Conservation (phyloP, 495 filamentous ascomycete genomes). For the Staphylotrichum longicolle region DNA sequence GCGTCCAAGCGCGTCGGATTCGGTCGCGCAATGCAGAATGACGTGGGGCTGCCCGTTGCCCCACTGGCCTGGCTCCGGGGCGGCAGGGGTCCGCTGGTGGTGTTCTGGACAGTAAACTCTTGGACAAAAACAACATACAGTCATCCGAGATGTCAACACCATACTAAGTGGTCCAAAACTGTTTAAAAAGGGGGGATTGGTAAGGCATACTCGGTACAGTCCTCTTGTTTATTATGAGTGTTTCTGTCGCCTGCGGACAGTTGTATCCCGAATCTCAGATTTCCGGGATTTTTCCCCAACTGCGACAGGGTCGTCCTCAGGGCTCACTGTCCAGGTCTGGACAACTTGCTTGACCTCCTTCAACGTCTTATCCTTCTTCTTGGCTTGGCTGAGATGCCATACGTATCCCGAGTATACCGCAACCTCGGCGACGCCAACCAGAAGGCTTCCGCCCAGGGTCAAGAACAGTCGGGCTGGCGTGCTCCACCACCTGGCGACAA, state of each 20-base stretch:
- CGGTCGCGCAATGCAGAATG: background rate
- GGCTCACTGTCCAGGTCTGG: conserved; percentile 58
- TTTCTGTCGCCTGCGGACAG: conserved; percentile 35
- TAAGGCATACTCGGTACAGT: too few relatives aligned
- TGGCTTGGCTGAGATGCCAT: conserved; percentile 70
- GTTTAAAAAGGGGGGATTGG: too few relatives aligned
- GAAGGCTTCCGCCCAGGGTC: conserved; percentile 62
- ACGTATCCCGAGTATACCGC: conserved; percentile 85
- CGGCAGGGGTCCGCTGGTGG: too few relatives aligned
- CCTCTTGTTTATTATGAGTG: background rate
- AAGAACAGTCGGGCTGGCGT: conserved; percentile 65
- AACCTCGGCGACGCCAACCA: conserved; percentile 84
- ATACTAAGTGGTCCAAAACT: too few relatives aligned
- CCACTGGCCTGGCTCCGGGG: background rate
- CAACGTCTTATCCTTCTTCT: conserved; percentile 58
- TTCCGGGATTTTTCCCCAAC: conserved; percentile 13
- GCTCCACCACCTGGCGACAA: conserved; percentile 66
- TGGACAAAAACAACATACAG: too few relatives aligned
- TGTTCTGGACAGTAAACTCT: too few relatives aligned
- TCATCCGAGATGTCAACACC: too few relatives aligned
- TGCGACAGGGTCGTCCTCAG: conserved; percentile 41
- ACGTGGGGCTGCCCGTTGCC: background rate
- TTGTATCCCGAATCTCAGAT: conserved; percentile 24
- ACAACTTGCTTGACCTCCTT: conserved; percentile 70
- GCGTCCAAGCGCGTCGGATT: conserved; percentile 1